phyloP scores from a whole-genome alignment of 345 rosid genomes.

The Heritiera fomes region DNA sequence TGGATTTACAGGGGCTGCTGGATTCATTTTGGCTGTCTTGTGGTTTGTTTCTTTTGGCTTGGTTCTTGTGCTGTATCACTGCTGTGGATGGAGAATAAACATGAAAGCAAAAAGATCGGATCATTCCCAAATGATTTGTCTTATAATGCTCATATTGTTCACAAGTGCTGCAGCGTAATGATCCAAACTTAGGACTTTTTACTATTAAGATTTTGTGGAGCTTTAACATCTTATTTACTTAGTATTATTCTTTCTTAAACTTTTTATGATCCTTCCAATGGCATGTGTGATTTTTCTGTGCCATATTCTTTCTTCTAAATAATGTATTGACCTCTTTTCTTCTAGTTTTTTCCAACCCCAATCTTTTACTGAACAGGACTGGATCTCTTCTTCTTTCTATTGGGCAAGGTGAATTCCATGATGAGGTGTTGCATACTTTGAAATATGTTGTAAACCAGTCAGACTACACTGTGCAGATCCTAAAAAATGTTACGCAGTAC shows the following conservation, averaged over 20 bases:
- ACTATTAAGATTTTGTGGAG: neutral
- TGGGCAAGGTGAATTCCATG: conserved; percentile 87
- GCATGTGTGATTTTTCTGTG: neutral
- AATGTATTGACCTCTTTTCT: conserved; percentile 62
- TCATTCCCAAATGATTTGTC: conserved; percentile 53
- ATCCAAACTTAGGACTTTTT: conserved; percentile 26
- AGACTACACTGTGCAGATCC: conserved; percentile 77
- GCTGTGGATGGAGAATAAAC: conserved; percentile 67
- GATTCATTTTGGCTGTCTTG: conserved; percentile 64
- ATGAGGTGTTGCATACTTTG: conserved; percentile 71
- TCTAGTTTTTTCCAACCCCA: conserved; percentile 37
- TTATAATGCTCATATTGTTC: conserved; percentile 73
- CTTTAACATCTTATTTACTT: neutral
- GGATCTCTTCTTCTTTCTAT: conserved; percentile 93
- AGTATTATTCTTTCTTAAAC: neutral
- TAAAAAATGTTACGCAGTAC: conserved; percentile 82
- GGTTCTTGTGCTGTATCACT: conserved; percentile 62
- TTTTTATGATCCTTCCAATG: neutral
- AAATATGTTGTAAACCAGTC: conserved; percentile 89
- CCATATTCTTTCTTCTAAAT: neutral
- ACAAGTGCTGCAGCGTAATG: conserved; percentile 86
- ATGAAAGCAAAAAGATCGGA: conserved; percentile 49
- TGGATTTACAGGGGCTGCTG: conserved; percentile 89
- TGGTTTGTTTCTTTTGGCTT: conserved; percentile 89
- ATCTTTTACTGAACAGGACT: conserved; percentile 45